Evolutionary conservation across 2,329 filamentous ascomycete genomes (phyloP), one percentile per base, ranked within the genome.

Genomic region (Teratosphaeria destructans): DNA sequence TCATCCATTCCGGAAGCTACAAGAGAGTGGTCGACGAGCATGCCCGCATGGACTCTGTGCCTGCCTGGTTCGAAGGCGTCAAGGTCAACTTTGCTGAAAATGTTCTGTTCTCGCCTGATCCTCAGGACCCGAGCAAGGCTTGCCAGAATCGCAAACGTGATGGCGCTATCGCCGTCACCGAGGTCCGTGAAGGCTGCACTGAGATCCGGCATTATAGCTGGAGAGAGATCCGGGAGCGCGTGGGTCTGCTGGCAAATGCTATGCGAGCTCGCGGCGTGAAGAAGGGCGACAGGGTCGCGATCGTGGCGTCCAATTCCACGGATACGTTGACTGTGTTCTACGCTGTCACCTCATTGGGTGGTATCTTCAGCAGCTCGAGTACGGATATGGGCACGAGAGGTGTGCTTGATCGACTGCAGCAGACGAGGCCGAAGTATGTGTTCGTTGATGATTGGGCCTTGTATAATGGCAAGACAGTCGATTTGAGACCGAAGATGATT

Each of bases 371-470:
- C 64, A 88, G 83, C 55, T 86, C 83, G 57, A 89, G 85, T 7
- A 93, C 90, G 0, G 90, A 95, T 72, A 94, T 94, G 86, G 90
- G 90, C 0, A 85, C 86, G 14, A 85, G 86, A 63, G 90, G 89
- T 0, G 82, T 95, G 19, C 67, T 95, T 65, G 88, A 94, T 72
- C 78, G 90, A 37, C 78, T 89, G 29, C 74, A 85, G 55, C 89
- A 94, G 76, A 85, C 94, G 61, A 80, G 85, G 64, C 90, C 90
- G 3, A 86, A 83, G 72, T 89, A 84, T 70, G 78, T 95, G n/a
- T 94, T 95, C 70, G 85, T 93, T 68, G 90, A 95, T 66, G 90
- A 94, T 66, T 84, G 80, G 43, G 82, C 89, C 0, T 75, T 93
- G 2, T 95, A 95, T 66, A 93, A 93, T 65, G 88, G 88, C 54